A percentile compares a stretch with the other conserved stretches of the same genome.
Conservation (phyloP, 768 basidiomycete species). For the Serendipita indica region DNA sequence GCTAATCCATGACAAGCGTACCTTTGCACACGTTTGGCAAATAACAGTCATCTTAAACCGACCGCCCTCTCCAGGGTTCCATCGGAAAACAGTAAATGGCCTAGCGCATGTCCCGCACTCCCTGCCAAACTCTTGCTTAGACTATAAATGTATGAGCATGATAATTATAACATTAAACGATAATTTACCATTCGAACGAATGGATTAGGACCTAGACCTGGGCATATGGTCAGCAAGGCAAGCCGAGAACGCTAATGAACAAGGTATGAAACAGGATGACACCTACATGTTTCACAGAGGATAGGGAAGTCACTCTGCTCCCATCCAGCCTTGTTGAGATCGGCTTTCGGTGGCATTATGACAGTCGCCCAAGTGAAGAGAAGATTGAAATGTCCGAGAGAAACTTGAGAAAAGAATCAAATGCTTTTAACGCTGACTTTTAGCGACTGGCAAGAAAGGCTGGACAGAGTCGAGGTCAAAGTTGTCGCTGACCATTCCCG, state of each 20-base stretch:
- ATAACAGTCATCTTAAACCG: constrained; percentile 95
- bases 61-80: constrained; percentile 86
- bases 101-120: constrained; percentile 96
- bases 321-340: constrained; percentile 91
- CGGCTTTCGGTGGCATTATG: constrained; percentile 48
- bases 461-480: no score
- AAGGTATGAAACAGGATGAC: background rate
- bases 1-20: constrained; percentile 15
- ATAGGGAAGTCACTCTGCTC: constrained; percentile 89
- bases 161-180: constrained; percentile 6
- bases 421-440: no score
- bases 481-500: no score
- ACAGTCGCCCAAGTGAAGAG: background rate
- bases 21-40: constrained; percentile 90
- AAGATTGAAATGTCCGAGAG: no score
- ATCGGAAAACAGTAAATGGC: constrained; percentile 93
- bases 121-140: constrained; percentile 90
- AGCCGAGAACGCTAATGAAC: background rate
- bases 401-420: no score
- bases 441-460: no score
- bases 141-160: constrained; percentile 31
- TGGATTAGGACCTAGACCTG: constrained; percentile 77
- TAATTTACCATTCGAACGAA: constrained; percentile 88
- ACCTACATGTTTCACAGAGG: constrained; percentile 81
- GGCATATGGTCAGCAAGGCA: constrained; percentile 6